Evolutionary conservation across 129 eudicot genomes (phyloP), one percentile per base, ranked within the genome.

Genomic region (Escallonia rubra): DNA sequence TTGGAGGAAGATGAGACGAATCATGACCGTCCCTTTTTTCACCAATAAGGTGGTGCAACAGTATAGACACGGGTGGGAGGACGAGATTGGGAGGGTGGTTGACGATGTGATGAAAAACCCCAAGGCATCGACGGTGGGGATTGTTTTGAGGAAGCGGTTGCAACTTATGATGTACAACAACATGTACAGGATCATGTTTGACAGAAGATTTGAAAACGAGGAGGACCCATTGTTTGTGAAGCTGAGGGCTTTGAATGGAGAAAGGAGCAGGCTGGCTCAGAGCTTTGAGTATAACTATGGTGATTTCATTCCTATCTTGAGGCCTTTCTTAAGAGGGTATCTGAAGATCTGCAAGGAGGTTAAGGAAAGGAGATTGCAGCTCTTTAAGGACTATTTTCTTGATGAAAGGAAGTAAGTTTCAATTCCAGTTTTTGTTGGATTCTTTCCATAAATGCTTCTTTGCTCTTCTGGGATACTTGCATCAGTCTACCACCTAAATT

Each of bases 1-100:
- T 57, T 91, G 97, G 97, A 68, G 97, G 54, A 91, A 88, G 74
- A 91, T 91, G 97, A 70, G 97, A 47, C 78, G 97, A 59, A 88
- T 92, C 71, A 86, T 88, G 98, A 92, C 96, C 5, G 95, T 92
- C 3, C 96, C 98, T 1, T 92, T 92, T 11, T 92, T 92, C 72
- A 92, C 96, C 11, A 86, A 85, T 78, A 88, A 85, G 60, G 97
- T 91, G 1, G 98, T 92, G 3, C 97, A 91, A 72, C 94, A 88
- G 65, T 76, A 92, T 49, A 56, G 91, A 34, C 3, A 7, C 2
- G 89, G 96, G 6, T 92, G 96, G 98, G 98, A 92, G 70, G 85
- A 66, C 5, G 96, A 92, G 76, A 91, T 80, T 9, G 96, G 80
- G 1, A 70, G 72, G 9, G 96, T 88, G 34, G 95, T 92, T 7